Base-by-base conservation (phyloP, 2,329 filamentous ascomycete species). In the Colletotrichum sp. region DNA sequence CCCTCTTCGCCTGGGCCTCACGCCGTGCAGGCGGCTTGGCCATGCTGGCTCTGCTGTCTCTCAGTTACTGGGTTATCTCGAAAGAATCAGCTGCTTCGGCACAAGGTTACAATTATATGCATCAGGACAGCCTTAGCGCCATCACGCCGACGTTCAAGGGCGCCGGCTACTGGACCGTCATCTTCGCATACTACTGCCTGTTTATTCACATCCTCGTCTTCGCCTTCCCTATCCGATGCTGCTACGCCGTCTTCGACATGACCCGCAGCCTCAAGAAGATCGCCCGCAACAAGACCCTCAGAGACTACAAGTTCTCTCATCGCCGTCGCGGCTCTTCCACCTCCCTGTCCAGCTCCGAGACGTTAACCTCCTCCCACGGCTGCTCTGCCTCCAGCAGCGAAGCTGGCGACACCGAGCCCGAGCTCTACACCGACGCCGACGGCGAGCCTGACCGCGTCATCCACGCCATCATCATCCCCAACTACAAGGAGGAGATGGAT, bases 401-500 rank as follows among this genome's bases (percentile, higher is more conserved):
- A 78, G 86, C 87, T 34, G 89, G 87, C 70, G 89, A 92, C 70
- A 79, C 87, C 9, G 89, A 91, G 58, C 78, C 84, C 34, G 88
- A 89, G 48, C 82, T 86, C 70, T 87, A 86, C 77, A 83, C 85
- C 60, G 89, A 91, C 64, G 83, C 79, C 60, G 86, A 88, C 22
- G 81, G 83, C 12, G 82, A 85, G 1, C 80, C 84, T n/a, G 85
- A 88, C 9, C 85, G 85, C 28, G 83, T 93, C 71, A 84, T 94
- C 34, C 92, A 94, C 81, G 92, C 91, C 16, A 93, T 95, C 76
- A 87, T 95, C 77, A 88, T 95, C 58, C 93, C 93, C 22, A 94
- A 94, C 80, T 95, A 95, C 85, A 94, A 94, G 83, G 93, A 95
- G 82, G 93, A 94, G 72, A 85, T 92, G 72, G 91, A 93, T 74